Conservation (phyloP, 306 rosid genomes). For the Rosa rugosa region DNA sequence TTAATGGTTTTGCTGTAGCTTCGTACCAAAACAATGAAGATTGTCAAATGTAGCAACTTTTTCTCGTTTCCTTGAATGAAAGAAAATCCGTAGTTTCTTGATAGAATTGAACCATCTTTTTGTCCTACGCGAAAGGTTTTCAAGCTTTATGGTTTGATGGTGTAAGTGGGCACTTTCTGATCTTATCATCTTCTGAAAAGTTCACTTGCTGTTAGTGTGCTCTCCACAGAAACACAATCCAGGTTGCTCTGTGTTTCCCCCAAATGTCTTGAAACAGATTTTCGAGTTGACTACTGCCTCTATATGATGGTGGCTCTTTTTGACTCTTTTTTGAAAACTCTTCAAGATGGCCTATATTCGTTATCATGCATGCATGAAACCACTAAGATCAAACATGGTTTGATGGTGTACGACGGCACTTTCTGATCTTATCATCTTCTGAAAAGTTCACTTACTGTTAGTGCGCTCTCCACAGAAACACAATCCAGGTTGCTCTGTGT, state of each 20-base stretch:
- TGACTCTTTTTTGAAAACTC: no score
- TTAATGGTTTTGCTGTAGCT: not conserved
- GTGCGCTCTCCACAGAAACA: not conserved
- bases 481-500: not conserved
- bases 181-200: not conserved
- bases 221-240: not conserved
- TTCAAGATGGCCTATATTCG: no score
- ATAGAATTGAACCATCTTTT: not conserved
- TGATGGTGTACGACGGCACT: not conserved
- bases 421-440: not conserved
- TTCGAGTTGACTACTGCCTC: no score
- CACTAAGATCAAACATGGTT: no score
- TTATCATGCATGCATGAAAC: no score
- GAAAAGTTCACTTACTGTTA: not conserved
- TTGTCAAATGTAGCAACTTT: not conserved
- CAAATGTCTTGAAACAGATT: no score
- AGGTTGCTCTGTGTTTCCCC: not conserved
- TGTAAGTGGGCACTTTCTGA: not conserved
- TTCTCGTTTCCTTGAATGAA: not conserved
- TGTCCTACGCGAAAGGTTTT: not conserved
- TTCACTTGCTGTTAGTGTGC: not conserved
- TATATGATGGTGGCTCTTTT: no score
- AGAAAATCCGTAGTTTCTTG: not conserved
- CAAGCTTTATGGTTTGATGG: not conserved
- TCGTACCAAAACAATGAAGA: not conserved